Base-by-base conservation (phyloP, 2,329 filamentous ascomycete genomes). In the Botrytis hyacinthi region DNA sequence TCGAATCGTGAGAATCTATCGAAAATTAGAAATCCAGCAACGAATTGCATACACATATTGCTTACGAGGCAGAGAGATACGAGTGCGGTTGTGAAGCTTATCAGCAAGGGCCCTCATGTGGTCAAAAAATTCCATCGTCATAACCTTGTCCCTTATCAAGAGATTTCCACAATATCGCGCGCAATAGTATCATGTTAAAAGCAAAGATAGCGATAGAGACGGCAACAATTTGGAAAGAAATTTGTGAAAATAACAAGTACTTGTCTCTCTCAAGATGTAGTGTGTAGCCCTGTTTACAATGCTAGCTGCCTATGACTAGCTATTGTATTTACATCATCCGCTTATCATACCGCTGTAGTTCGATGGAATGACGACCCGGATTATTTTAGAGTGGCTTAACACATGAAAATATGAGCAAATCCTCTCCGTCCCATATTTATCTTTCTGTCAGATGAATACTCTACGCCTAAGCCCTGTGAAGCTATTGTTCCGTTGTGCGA, bases 51-150 rank as follows among this genome's bases (percentile, higher is more conserved):
- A 2, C 29, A 32, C 10, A 42, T 60, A 7, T 48, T 59, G 60
- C 71, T 16, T 61, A 72, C 62, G 20, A 48, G 40, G 20, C 18
- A 9, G 5, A n/a, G 48, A 66, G 37, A 72, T 59, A 37, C 70
- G 61, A 40, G 63, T 40, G 22, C 63, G 22, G 29, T 29, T 6
- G 14, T 68, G 29, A 51, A 72, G 51, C 51, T 67, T 35, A 46
- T 72, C 51, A 4, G 42, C 48, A 61, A 72, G 51, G 62, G 1
- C 62, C 63, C 44, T 32, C 54, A 68, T 68, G 7, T n/a, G 42
- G 42, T 69, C 51, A 72, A 72, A 72, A 42, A 72, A 69, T 72
- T 72, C 71, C 71, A 68, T 51, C 40, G 46, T 72, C 40, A 44
- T 68, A 68, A 40, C 46, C 46, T 54, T 40, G 35, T 42, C 35